phyloP scores from a whole-genome alignment of 306 rosid species.

The Dryas drummondii region DNA sequence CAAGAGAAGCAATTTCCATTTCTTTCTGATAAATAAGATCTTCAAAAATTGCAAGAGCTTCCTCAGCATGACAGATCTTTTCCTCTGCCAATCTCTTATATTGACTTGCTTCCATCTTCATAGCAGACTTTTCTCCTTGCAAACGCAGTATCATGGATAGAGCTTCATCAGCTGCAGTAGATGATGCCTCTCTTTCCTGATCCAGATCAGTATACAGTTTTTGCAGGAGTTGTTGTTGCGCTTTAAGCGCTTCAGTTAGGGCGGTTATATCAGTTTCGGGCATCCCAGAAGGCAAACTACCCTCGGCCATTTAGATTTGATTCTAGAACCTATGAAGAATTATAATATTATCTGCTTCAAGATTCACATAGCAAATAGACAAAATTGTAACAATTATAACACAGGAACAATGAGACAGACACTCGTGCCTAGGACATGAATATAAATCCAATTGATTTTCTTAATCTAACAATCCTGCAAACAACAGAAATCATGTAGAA shows the following conservation, averaged over 20 bases:
- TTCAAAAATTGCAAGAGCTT: constrained; percentile 62
- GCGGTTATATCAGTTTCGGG: constrained; percentile 55
- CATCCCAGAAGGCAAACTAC: constrained; percentile 25
- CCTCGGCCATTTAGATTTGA: constrained; percentile 44
- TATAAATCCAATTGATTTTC: background rate
- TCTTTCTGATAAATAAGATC: constrained; percentile 78
- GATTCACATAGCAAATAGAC: background rate
- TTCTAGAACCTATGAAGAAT: constrained; percentile 29
- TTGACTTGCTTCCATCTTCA: constrained; percentile 90
- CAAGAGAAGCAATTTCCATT: constrained; percentile 80
- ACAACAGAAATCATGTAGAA: background rate
- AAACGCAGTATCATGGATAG: constrained; percentile 85
- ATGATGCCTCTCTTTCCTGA: constrained; percentile 88
- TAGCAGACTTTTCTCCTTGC: constrained; percentile 93
- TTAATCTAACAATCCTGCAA: background rate
- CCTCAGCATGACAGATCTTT: constrained; percentile 79
- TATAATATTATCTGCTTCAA: background rate
- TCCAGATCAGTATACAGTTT: constrained; percentile 72
- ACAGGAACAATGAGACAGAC: no score
- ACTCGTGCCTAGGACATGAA: background rate
- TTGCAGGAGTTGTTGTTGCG: constrained; percentile 80
- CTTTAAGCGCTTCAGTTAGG: constrained; percentile 67
- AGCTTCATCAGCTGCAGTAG: constrained; percentile 85
- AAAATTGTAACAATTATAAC: background rate
- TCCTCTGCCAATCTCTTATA: constrained; percentile 94